Conservation (phyloP, 306 rosid genomes). For the Ammopiptanthus mongolicus region DNA sequence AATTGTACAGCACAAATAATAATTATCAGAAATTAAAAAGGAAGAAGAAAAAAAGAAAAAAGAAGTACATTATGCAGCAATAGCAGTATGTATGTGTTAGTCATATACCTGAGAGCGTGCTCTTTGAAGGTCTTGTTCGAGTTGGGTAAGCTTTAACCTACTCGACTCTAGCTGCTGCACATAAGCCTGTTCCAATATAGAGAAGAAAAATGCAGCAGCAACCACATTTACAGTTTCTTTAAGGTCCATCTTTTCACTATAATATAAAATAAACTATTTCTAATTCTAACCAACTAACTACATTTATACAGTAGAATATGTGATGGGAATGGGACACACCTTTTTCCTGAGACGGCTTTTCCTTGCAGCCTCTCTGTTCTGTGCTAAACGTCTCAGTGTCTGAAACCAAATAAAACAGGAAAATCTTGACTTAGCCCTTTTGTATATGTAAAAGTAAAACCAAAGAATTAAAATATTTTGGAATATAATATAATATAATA, state of each 20-base stretch:
- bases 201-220: neutral
- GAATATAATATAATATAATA: neutral
- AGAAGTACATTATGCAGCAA: neutral
- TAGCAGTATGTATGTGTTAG: neutral
- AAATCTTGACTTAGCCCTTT: neutral
- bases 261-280: neutral
- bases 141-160: conserved; percentile 72
- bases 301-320: neutral
- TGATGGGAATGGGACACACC: conserved; percentile 41
- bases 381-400: conserved; percentile 94
- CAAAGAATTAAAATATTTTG: neutral
- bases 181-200: conserved; percentile 56
- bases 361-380: conserved; percentile 94
- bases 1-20: conserved; percentile 6
- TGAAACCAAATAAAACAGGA: conserved; percentile 22
- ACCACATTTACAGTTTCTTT: neutral
- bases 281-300: neutral
- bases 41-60: neutral
- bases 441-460: neutral
- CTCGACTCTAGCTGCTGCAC: conserved; percentile 89
- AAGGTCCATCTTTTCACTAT: neutral
- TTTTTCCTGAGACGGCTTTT: conserved; percentile 93
- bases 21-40: neutral
- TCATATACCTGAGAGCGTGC: conserved; percentile 68
- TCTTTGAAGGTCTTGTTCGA: conserved; percentile 89